Conservation (phyloP, 2,329 filamentous ascomycete genomes). For the Triangularia verruculosa region DNA sequence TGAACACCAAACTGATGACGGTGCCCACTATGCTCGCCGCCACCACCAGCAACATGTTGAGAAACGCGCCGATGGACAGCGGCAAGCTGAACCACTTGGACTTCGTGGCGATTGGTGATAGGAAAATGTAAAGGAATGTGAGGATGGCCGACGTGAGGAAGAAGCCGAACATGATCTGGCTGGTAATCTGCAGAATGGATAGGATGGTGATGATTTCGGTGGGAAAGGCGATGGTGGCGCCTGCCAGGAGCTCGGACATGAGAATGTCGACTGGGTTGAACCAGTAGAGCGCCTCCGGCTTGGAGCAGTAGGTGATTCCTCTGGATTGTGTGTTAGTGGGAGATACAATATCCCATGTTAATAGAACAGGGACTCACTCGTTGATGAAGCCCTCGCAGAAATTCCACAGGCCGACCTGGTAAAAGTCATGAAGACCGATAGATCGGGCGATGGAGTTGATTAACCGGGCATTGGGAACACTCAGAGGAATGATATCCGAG, state of each 20-base stretch:
- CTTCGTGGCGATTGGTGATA: constrained; percentile 54
- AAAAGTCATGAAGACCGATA: constrained; percentile 89
- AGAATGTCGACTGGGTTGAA: constrained; percentile 88
- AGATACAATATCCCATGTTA: too few species aligned
- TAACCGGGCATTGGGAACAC: constrained; percentile 67
- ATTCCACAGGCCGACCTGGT: constrained; percentile 87
- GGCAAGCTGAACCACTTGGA: constrained; percentile 62
- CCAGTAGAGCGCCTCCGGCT: constrained; percentile 71
- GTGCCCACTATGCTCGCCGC: constrained; percentile 74
- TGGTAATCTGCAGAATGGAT: constrained; percentile 68
- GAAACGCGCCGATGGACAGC: constrained; percentile 64
- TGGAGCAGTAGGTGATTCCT: constrained; percentile 74
- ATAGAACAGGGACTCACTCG: constrained; percentile 41
- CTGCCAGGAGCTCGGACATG: constrained; percentile 72
- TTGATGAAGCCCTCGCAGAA: constrained; percentile 83
- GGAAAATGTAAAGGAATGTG: constrained; percentile 68
- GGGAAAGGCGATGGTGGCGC: constrained; percentile 80
- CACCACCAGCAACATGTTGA: constrained; percentile 64
- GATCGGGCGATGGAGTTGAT: constrained; percentile 86
- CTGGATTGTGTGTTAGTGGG: constrained; percentile 32
- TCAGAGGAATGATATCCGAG: constrained; percentile 72
- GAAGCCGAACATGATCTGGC: constrained; percentile 84
- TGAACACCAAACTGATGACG: constrained; percentile 79
- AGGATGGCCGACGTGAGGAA: constrained; percentile 72
- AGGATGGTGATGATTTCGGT: constrained; percentile 70